A percentile compares a stretch with the other conserved stretches of the same genome.
Evolutionary conservation across 495 filamentous ascomycete species (phyloP).

Genomic region (Penicillium goetzii): DNA sequence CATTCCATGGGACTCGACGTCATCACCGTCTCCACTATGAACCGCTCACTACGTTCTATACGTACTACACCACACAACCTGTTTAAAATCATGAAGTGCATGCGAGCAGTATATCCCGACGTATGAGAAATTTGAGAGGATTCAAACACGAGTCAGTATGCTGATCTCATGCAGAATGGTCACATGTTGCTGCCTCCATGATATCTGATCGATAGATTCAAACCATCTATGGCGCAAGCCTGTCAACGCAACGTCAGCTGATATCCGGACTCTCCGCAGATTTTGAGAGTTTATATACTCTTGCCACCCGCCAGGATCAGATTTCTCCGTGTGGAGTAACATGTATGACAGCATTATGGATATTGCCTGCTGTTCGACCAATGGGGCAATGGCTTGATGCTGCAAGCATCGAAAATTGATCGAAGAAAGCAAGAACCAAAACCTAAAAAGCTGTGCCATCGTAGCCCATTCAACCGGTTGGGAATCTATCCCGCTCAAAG

Average conservation of each 20-base stretch:
- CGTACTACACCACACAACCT: background rate
- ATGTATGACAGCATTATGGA: slow-evolving; percentile 17
- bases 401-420: slow-evolving; percentile 10
- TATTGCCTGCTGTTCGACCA: background rate
- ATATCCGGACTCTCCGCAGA: slow-evolving; percentile 3
- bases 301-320: background rate
- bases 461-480: slow-evolving; percentile 5
- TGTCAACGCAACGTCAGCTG: slow-evolving; percentile 3
- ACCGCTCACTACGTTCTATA: background rate
- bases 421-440: background rate
- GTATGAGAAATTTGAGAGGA: background rate
- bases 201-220: background rate
- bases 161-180: background rate
- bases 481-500: slow-evolving; percentile 14
- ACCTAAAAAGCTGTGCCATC: background rate
- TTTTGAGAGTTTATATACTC: background rate
- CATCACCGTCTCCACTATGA: slow-evolving; percentile 10
- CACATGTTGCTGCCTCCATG: background rate
- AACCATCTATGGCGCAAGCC: background rate
- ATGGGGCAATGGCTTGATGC: background rate
- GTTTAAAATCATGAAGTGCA: background rate
- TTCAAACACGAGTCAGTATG: background rate
- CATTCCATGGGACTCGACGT: background rate
- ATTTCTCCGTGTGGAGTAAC: background rate
- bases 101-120: background rate